Evolutionary conservation across 805 yeast genomes (phyloP).

Genomic region (Starmerella asiatica): DNA sequence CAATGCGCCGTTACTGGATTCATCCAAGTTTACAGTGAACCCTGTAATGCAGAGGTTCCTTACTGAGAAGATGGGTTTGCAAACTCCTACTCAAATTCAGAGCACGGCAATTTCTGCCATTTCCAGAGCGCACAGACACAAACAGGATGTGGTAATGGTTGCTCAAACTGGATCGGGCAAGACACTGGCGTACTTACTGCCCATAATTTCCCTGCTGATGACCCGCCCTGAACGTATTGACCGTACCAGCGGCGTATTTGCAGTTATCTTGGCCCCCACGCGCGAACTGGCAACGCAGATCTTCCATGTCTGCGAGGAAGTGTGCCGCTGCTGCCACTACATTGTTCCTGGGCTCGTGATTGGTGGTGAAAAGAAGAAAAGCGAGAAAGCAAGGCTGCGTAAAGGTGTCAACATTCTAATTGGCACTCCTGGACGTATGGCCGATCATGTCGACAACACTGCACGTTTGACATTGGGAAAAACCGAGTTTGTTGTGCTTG

Average conservation of each 20-base stretch:
- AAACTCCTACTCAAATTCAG: conserved; percentile 74
- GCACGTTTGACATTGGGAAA: conserved; percentile 55
- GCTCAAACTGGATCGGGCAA: conserved; percentile 99
- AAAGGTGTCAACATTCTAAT: conserved; percentile 94
- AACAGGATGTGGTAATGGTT: conserved; percentile 68
- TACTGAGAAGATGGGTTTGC: conserved; percentile 15
- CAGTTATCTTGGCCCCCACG: conserved; percentile 81
- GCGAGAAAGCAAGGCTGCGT: conserved; percentile 89
- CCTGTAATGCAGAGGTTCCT: conserved; percentile 5
- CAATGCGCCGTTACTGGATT: conserved; percentile 71
- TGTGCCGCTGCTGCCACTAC: conserved; percentile 66
- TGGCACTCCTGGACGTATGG: conserved; percentile 93
- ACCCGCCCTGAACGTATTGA: conserved; percentile 27
- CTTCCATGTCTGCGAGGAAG: conserved; percentile 59
- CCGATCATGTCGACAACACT: conserved; percentile 90
- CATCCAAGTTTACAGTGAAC: conserved; percentile 27
- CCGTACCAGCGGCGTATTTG: conserved; percentile 59
- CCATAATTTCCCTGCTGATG: conserved; percentile 64
- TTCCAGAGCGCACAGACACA: conserved; percentile 27
- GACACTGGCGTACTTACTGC: conserved; percentile 75
- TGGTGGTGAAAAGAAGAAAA: conserved; percentile 96
- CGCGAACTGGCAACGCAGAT: conserved; percentile 90
- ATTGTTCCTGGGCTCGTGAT: conserved; percentile 91
- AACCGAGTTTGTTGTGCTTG: conserved; percentile 76
- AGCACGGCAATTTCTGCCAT: conserved; percentile 57